phyloP scores from a whole-genome alignment of 2,329 filamentous ascomycete genomes.

The Claviceps sp. region DNA sequence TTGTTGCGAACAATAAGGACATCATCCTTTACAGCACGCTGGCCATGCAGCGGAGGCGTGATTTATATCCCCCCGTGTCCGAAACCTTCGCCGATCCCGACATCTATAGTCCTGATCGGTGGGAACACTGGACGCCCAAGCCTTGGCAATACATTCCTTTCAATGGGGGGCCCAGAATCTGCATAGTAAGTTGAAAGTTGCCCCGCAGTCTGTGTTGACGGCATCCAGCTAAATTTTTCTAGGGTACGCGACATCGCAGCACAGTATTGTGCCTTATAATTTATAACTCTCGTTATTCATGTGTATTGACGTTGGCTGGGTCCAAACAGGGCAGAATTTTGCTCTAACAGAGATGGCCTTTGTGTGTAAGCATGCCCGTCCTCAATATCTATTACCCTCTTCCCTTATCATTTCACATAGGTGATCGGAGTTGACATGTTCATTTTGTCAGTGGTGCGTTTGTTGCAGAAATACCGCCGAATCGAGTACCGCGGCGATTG shows the following conservation, averaged over 20 bases:
- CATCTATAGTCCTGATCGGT: constrained; percentile 53
- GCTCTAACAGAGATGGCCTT: constrained; percentile 57
- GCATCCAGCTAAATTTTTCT: neutral
- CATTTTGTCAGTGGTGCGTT: constrained; percentile 24
- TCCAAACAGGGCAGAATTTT: constrained; percentile 71
- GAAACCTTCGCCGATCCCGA: constrained; percentile 34
- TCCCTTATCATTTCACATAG: neutral
- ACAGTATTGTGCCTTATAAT: neutral
- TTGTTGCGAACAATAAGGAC: constrained; percentile 49
- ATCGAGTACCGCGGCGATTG: constrained; percentile 36
- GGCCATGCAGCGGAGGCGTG: constrained; percentile 56
- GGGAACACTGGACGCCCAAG: constrained; percentile 48
- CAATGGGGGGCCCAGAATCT: constrained; percentile 61
- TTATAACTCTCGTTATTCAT: neutral
- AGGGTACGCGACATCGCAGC: neutral
- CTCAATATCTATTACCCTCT: neutral
- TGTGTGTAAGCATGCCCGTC: constrained; percentile 6
- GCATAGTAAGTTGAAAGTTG: constrained; percentile 28
- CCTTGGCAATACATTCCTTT: constrained; percentile 65
- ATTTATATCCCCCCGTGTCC: constrained; percentile 43
- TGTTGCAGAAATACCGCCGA: constrained; percentile 46
- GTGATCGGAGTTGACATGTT: neutral
- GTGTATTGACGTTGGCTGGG: constrained; percentile 41
- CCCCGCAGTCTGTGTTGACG: neutral
- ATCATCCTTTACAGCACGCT: constrained; percentile 54